These are phyloP conservation scores for Pseudonitzschia pungens DNA, from an alignment of 108 stramenopile genomes.

Conservation along the genomic window DNA sequence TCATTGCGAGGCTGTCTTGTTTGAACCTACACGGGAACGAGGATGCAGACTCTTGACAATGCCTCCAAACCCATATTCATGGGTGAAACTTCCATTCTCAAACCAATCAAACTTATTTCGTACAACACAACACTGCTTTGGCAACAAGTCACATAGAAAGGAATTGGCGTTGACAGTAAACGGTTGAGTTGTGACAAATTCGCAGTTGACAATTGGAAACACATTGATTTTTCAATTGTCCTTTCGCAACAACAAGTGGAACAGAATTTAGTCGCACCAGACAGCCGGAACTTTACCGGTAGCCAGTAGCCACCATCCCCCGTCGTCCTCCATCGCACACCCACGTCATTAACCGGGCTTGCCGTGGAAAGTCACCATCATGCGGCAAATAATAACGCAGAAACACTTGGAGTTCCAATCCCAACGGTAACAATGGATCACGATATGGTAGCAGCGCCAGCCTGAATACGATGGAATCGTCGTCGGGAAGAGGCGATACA, in stretches of 20 bases:
- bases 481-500: background rate
- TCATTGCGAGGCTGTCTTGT: background rate
- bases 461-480: background rate
- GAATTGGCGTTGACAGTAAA: too few species aligned
- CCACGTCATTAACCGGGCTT: too few species aligned
- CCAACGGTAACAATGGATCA: background rate
- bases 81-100: too few species aligned
- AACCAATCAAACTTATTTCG: too few species aligned
- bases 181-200: too few species aligned
- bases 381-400: constrained; percentile 3
- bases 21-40: background rate
- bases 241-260: too few species aligned
- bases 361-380: background rate
- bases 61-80: background rate
- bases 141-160: too few species aligned
- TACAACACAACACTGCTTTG: too few species aligned
- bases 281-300: too few species aligned
- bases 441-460: background rate
- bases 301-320: background rate
- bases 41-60: background rate
- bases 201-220: too few species aligned
- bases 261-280: too few species aligned
- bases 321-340: background rate
- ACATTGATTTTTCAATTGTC: too few species aligned
- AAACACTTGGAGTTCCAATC: background rate